phyloP scores from a whole-genome alignment of 768 basidiomycete species.

The Pilatotrama ljubarskyi region DNA sequence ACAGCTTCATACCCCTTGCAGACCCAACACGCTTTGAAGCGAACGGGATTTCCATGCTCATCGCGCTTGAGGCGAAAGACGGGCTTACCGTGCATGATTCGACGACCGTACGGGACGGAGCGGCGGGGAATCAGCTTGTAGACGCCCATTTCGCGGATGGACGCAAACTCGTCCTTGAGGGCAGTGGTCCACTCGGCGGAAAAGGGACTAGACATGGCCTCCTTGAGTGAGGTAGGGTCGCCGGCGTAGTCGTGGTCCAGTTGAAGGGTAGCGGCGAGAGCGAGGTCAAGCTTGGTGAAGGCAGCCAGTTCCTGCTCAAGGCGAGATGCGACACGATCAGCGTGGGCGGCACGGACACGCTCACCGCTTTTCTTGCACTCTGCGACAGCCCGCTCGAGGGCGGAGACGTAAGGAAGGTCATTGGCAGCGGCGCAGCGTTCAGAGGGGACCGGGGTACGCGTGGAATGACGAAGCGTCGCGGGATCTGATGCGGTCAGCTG shows the following conservation, averaged over 20 bases:
- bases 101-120: constrained; percentile 15
- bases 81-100: constrained; percentile 19
- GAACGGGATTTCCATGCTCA: constrained; percentile 18
- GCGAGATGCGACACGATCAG: background rate
- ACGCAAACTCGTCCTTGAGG: constrained; percentile 23
- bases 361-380: constrained; percentile 5
- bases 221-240: constrained; percentile 22
- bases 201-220: constrained; percentile 24
- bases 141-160: constrained; percentile 17
- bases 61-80: constrained; percentile 32
- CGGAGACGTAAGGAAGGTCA: background rate
- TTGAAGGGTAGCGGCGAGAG: constrained; percentile 19
- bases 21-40: constrained; percentile 40
- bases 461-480: background rate
- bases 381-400: background rate
- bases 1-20: constrained; percentile 44
- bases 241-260: constrained; percentile 19
- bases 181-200: constrained; percentile 25
- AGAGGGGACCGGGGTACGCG: constrained; percentile 3
- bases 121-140: constrained; percentile 26
- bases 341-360: constrained; percentile 9
- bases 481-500: background rate
- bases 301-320: background rate
- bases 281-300: background rate
- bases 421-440: constrained; percentile 8